phyloP scores from a whole-genome alignment of 208 protist genomes.

The Crithidia sp. region DNA sequence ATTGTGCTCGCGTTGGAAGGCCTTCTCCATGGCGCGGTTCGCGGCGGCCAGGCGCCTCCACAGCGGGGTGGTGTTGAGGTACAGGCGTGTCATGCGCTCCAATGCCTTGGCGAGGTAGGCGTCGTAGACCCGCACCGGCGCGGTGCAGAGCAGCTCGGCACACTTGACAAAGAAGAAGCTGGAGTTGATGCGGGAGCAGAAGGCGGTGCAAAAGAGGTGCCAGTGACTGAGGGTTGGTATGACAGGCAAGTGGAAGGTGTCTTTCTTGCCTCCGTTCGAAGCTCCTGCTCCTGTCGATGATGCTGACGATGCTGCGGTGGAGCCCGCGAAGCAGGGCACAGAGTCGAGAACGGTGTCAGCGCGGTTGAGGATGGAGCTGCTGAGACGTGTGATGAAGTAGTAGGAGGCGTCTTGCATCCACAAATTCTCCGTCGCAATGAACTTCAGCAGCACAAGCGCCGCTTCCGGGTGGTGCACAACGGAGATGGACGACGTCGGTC shows the following conservation, averaged over 20 bases:
- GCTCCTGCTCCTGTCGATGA: too few relatives aligned
- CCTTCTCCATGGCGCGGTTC: slow-evolving; percentile 19
- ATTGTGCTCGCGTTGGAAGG: slow-evolving; percentile 2
- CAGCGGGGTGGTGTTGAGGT: slow-evolving; percentile 30
- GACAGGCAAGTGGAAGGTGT: slow-evolving; percentile 25
- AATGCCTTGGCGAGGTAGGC: slow-evolving; percentile 34
- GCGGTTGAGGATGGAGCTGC: slow-evolving; percentile 33
- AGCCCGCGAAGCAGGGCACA: slow-evolving; percentile 6
- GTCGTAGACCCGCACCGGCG: slow-evolving; percentile 40
- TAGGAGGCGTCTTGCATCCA: slow-evolving; percentile 41
- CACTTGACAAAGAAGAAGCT: slow-evolving; percentile 73
- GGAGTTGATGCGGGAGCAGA: slow-evolving; percentile 58
- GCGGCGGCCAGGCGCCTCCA: slow-evolving; percentile 28
- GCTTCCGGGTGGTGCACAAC: slow-evolving; percentile 48
- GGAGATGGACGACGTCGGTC: slow-evolving; percentile 21
- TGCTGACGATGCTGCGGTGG: slow-evolving; percentile 2
- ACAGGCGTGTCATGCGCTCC: slow-evolving; percentile 38
- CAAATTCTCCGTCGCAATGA: slow-evolving; percentile 38
- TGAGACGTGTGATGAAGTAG: slow-evolving; percentile 37
- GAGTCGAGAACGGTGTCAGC: slow-evolving; percentile 22
- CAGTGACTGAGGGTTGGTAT: slow-evolving; percentile 58
- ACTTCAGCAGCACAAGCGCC: slow-evolving; percentile 48
- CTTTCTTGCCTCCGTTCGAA: not conserved
- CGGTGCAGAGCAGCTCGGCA: slow-evolving; percentile 51
- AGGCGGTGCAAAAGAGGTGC: slow-evolving; percentile 75